phyloP scores from a whole-genome alignment of 177 flowering plant genomes.

The Vitis hybrid region DNA sequence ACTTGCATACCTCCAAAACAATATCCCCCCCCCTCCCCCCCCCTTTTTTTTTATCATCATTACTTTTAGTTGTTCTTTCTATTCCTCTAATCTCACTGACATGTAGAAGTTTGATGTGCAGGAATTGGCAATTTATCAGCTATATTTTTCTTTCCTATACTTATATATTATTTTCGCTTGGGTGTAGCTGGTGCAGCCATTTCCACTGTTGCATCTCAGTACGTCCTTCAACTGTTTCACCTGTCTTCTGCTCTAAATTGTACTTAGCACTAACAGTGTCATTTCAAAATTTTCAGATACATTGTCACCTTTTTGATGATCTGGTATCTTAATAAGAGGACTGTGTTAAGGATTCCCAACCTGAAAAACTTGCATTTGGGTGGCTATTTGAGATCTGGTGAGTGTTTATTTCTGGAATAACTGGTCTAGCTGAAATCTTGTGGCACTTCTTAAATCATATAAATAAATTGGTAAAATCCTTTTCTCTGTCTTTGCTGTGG shows the following conservation, averaged over 20 bases:
- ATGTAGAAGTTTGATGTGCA: constrained; percentile 23
- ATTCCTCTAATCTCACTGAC: background rate
- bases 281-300: constrained; percentile 39
- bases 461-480: background rate
- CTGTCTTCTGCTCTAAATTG: background rate
- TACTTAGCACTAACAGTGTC: background rate
- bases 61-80: background rate
- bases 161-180: constrained; percentile 42
- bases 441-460: background rate
- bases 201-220: constrained; percentile 71
- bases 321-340: constrained; percentile 59
- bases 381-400: constrained; percentile 67
- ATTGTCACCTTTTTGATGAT: constrained; percentile 49
- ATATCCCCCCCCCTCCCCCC: too few relatives aligned
- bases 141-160: constrained; percentile 54
- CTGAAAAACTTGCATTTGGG: constrained; percentile 52
- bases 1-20: too few relatives aligned
- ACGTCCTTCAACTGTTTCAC: constrained; percentile 21
- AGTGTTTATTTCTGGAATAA: constrained; percentile 15
- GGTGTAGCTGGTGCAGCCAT: constrained; percentile 74
- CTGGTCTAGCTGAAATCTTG: too few relatives aligned
- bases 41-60: too few relatives aligned
- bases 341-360: constrained; percentile 57
- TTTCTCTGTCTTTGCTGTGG: background rate
- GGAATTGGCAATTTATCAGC: constrained; percentile 60